Percentiles rank a stretch among this genome's conserved stretches.
phyloP scores from a whole-genome alignment of 169 alveolate genomes.

The Theileria parva region DNA sequence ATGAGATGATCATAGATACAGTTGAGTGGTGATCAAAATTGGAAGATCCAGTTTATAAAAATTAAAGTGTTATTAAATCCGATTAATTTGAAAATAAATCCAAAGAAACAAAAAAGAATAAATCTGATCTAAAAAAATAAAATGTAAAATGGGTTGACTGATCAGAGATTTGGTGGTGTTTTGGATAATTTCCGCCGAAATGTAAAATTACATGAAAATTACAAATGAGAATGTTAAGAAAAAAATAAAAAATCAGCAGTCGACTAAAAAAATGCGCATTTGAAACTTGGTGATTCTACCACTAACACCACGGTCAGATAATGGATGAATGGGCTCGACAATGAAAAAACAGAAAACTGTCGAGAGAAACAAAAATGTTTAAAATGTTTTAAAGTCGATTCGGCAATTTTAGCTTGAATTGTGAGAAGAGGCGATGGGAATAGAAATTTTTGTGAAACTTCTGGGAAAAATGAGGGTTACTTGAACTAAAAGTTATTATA shows the following conservation, averaged over 20 bases:
- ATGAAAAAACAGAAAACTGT: neutral
- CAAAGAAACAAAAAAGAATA: neutral
- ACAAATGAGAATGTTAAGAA: neutral
- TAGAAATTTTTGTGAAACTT: neutral
- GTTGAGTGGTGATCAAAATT: neutral
- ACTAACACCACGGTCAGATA: neutral
- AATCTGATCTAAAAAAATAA: neutral
- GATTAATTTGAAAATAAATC: neutral
- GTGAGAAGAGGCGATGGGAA: neutral
- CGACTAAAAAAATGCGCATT: constrained; percentile 9
- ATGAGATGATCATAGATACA: neutral
- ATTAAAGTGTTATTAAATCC: neutral
- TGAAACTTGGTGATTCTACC: constrained; percentile 1
- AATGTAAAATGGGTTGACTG: neutral
- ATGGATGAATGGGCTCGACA: neutral
- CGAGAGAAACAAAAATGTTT: neutral
- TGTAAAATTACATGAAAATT: neutral
- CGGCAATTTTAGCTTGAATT: neutral
- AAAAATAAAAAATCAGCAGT: neutral
- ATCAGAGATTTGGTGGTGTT: neutral
- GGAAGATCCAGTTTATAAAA: neutral
- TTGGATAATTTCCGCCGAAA: neutral
- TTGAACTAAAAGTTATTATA: neutral
- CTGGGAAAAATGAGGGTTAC: neutral
- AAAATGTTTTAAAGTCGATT: neutral